phyloP scores from a whole-genome alignment of 805 yeast genomes.

The Yarrowia sp. region DNA sequence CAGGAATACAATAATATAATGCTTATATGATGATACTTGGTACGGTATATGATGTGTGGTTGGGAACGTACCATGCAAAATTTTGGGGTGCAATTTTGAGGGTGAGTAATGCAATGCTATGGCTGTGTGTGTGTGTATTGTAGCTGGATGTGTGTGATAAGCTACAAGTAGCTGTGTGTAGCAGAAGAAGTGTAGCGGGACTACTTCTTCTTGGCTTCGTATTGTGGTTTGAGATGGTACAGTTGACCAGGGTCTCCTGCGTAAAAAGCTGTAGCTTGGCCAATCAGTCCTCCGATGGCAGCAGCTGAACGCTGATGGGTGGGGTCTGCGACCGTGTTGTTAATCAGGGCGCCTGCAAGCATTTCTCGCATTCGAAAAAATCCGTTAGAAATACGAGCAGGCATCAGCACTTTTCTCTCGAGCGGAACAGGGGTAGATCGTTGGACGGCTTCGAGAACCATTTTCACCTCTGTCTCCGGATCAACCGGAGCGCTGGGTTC shows the following conservation, averaged over 20 bases:
- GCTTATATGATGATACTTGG: background rate
- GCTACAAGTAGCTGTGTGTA: no score
- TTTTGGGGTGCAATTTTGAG: background rate
- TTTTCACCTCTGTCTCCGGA: conserved; percentile 90
- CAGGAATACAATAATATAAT: background rate
- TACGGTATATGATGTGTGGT: background rate
- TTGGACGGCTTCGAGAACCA: conserved; percentile 84
- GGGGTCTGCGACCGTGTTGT: conserved; percentile 1
- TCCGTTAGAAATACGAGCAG: conserved; percentile 63
- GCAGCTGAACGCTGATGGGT: conserved; percentile 7
- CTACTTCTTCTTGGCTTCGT: conserved; percentile 1
- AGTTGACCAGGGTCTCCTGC: conserved; percentile 9
- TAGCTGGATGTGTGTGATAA: background rate
- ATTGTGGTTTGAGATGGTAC: conserved; percentile 19
- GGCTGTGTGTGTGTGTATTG: no score
- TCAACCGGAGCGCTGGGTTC: conserved; percentile 49
- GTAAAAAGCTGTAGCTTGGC: conserved; percentile 22
- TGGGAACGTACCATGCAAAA: background rate
- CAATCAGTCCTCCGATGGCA: conserved; percentile 25
- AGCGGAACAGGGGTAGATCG: conserved; percentile 76
- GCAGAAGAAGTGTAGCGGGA: background rate
- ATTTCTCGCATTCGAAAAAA: conserved; percentile 83
- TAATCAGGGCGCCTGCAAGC: conserved; percentile 75
- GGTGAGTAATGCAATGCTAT: background rate
- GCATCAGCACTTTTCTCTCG: conserved; percentile 64